Percentiles rank a stretch among this genome's conserved stretches.
phyloP scores from a whole-genome alignment of 345 rosid species.

The Excoecaria agallocha region DNA sequence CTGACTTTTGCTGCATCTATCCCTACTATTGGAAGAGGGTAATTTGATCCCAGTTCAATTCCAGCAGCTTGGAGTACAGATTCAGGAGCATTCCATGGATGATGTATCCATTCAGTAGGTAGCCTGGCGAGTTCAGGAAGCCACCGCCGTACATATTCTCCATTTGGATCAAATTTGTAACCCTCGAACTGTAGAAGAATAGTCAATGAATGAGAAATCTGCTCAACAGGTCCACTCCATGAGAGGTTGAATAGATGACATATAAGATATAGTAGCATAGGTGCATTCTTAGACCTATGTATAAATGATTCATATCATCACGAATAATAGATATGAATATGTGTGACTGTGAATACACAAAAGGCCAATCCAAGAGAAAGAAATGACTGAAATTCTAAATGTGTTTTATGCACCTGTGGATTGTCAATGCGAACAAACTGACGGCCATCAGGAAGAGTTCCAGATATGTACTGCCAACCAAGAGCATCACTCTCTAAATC shows the following conservation, averaged over 20 bases:
- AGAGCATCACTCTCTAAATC: constrained; percentile 97
- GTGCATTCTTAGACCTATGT: neutral
- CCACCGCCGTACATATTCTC: constrained; percentile 97
- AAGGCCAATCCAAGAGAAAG: neutral
- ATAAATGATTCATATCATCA: neutral
- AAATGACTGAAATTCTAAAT: neutral
- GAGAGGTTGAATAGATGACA: neutral
- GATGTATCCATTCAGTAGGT: constrained; percentile 99
- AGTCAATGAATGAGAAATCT: constrained; percentile 12
- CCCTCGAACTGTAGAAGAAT: constrained; percentile 69
- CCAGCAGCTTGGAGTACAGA: constrained; percentile 95
- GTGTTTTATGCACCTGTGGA: constrained; percentile 57
- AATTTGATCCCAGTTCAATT: constrained; percentile 93
- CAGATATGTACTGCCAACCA: constrained; percentile 98
- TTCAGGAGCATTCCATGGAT: constrained; percentile 97
- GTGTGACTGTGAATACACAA: neutral
- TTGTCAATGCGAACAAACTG: constrained; percentile 87
- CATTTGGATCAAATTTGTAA: constrained; percentile 84
- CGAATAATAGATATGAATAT: neutral
- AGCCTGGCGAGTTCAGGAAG: constrained; percentile 96
- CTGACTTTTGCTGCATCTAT: constrained; percentile 81
- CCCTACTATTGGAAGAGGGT: constrained; percentile 80
- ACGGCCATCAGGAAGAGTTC: constrained; percentile 92
- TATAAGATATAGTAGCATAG: neutral
- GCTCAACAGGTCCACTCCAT: neutral